phyloP scores from a whole-genome alignment of 2,329 filamentous ascomycete species.

The Pestalotiopsis sp. region DNA sequence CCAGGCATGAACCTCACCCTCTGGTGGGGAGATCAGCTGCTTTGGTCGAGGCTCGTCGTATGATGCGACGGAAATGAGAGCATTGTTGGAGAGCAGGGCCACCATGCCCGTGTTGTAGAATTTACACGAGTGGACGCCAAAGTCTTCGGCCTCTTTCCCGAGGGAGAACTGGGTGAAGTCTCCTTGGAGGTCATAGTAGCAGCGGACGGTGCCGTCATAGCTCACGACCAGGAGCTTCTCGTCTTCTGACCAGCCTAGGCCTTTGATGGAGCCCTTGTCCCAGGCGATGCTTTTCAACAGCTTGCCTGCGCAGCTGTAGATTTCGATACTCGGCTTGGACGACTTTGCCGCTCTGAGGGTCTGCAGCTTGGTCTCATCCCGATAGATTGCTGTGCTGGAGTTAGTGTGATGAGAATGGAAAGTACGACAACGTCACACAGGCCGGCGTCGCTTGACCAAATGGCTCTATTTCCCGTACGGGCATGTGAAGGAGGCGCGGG shows the following conservation, averaged over 20 bases:
- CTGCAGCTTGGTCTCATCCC: slow-evolving; percentile 83
- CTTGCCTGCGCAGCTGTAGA: slow-evolving; percentile 92
- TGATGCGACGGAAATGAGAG: slow-evolving; percentile 81
- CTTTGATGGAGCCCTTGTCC: slow-evolving; percentile 87
- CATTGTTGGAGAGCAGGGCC: slow-evolving; percentile 85
- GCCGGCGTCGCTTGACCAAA: background rate
- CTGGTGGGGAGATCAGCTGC: slow-evolving; percentile 74
- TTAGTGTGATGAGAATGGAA: slow-evolving; percentile 9
- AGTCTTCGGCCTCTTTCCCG: slow-evolving; percentile 85
- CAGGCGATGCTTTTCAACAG: slow-evolving; percentile 84
- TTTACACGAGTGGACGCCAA: slow-evolving; percentile 83
- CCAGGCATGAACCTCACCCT: slow-evolving; percentile 85
- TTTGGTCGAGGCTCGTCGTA: slow-evolving; percentile 92
- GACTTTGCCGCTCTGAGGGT: slow-evolving; percentile 73
- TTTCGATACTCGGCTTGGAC: slow-evolving; percentile 83
- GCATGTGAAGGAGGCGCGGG: background rate
- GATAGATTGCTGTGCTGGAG: slow-evolving; percentile 72
- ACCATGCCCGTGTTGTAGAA: slow-evolving; percentile 96
- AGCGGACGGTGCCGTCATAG: slow-evolving; percentile 85
- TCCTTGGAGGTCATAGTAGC: slow-evolving; percentile 88
- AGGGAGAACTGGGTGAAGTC: slow-evolving; percentile 95
- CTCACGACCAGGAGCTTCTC: slow-evolving; percentile 89
- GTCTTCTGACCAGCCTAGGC: slow-evolving; percentile 94
- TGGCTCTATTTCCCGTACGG: background rate
- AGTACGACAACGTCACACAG: background rate